Evolutionary conservation across 108 stramenopile genomes (phyloP).

Genomic region (Hondaea fermentalgiana): DNA sequence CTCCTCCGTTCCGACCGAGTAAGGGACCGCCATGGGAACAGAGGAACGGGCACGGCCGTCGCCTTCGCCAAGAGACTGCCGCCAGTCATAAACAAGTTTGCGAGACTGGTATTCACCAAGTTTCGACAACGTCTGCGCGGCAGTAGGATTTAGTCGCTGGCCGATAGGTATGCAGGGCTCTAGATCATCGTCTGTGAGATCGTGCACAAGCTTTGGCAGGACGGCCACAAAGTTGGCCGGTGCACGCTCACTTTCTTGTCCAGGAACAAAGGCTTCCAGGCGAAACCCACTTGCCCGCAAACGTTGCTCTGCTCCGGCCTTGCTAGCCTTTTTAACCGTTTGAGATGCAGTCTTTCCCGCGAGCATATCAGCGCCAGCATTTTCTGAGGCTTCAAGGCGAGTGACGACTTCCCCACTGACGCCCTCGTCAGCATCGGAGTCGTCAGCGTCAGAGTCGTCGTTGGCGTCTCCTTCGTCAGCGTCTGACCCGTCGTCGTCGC

Average conservation of each 20-base stretch:
- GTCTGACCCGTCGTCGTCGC: background rate
- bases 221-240: background rate
- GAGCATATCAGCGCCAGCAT: background rate
- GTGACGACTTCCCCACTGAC: background rate
- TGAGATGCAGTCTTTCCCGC: background rate
- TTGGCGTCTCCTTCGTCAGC: background rate
- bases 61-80: background rate
- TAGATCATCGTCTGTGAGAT: background rate
- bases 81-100: background rate
- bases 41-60: background rate
- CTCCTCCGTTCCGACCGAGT: background rate
- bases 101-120: background rate
- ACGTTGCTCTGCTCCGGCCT: background rate
- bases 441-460: constrained; percentile 15
- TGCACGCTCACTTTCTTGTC: background rate
- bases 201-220: background rate
- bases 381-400: background rate
- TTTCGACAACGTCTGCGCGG: background rate
- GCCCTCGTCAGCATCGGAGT: background rate
- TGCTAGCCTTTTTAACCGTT: background rate
- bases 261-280: background rate
- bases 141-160: background rate
- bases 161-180: background rate
- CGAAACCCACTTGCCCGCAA: background rate
- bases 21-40: background rate